Evolutionary conservation across 2,329 filamentous ascomycete genomes (phyloP), one percentile per base, ranked within the genome.

Genomic region (Zasmidium citrigriseum): DNA sequence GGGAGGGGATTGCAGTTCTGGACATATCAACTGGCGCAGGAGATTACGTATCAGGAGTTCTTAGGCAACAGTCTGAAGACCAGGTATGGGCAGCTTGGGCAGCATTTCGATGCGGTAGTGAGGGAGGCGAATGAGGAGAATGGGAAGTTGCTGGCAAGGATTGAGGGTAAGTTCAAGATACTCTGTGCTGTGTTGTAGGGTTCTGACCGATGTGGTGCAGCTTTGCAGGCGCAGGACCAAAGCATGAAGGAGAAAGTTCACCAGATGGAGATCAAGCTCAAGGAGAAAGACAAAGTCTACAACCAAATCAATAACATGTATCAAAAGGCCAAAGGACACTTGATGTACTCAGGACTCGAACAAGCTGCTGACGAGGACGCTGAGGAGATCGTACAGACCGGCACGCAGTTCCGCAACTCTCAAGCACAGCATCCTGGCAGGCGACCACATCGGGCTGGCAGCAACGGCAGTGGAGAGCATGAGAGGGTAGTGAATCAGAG

Each of bases 11-110:
- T 96, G 63, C 85, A 83, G 27, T 96, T 96, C 71, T 96, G 91
- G 88, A 87, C 86, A 25, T 96, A 96, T 68, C 92, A 96, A 71
- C 86, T 87, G 20, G 87, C 86, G 2, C 90, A 95, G 68, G 90
- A 96, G 74, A 89, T 96, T 58, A 83, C 88, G 53, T 96, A 93
- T 68, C 90, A 96, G 70, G 87, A 91, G 66, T 86, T 89, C 65
- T 76, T 91, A 1, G 86, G 85, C 46, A 91, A 87, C 68, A 86
- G 82, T 10, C 76, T 96, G 61, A 86, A 84, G 0, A 89, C 91
- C 11, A 93, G 90, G 71, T 91, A 89, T 70, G 77, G 81, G 1
- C 78, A 73, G 2, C 76, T 95, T 16, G 89, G 80, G 64, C 75
- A 81, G 12, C 83, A 90, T 46, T 82, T 92, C 70, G 89, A 95